Evolutionary conservation across 2,329 filamentous ascomycete species (phyloP), one percentile per base, ranked within the genome.

Genomic region (Neopestalotiopsis clavispora): DNA sequence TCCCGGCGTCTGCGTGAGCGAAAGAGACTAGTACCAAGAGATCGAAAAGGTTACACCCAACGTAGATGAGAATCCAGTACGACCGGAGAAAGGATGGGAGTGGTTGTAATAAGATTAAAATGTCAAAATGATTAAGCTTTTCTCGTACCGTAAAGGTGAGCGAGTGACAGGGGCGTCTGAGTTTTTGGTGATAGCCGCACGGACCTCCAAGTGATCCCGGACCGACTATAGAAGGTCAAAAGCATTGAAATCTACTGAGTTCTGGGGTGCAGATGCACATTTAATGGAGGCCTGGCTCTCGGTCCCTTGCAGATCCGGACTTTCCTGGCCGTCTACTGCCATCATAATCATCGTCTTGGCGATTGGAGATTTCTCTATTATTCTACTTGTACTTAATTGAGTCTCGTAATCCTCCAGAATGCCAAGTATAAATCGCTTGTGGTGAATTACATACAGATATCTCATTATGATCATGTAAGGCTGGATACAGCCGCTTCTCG

Each of bases 391-490:
- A 52, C 42, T 14, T 3, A 4, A 52, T 20, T 38, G 34, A 17
- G 9, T 52, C n/a, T 52, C 17, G n/a, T 17, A 2, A 38, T 17
- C 20, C n/a, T 52, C n/a, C 3, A 3, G 20, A 6, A 17, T 17
- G 6, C n/a, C 14, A 7, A 52, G 20, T 4, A 23, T 52, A 9
- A 4, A 52, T 52, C n/a, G 20, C 17, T n/a, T 23, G 45, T 52
- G 20, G 9, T n/a, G 45, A 52, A 52, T 52, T 52, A 52, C 17
- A 52, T 62, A 42, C 32, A 42, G 59, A n/a, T n/a, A 30, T 62
- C 32, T 62, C 59, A 40, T 62, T 40, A 62, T 62, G 32, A 62
- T 62, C 59, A 62, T 62, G 30, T 34, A 40, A n/a, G 59, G 59
- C 59, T 40, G 28, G 9, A 10, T 34, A 20, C n/a, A 62, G 59